Conservation (phyloP, 768 basidiomycete genomes). For the Suillus paluster region DNA sequence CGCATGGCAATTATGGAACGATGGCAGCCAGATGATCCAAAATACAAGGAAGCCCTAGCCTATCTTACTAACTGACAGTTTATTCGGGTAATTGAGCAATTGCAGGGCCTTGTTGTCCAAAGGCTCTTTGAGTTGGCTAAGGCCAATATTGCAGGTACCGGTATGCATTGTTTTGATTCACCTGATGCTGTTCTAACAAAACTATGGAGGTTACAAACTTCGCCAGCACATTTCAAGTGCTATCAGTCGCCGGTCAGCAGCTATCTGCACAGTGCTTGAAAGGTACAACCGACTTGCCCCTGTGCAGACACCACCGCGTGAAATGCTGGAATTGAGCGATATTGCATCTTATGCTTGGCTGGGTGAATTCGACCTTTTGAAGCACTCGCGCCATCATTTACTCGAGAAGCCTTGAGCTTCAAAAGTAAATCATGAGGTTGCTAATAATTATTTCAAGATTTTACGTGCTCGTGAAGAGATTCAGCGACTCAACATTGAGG, state of each 20-base stretch:
- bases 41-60: constrained; percentile 27
- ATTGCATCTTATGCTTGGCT: constrained; percentile 25
- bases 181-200: background rate
- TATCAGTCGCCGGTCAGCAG: constrained; percentile 32
- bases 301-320: constrained; percentile 18
- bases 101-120: constrained; percentile 40
- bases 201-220: constrained; percentile 37
- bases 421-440: constrained; percentile 23
- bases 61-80: constrained; percentile 22
- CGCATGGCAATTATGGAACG: constrained; percentile 26
- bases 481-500: too few relatives aligned
- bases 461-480: too few relatives aligned
- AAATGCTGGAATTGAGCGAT: constrained; percentile 22
- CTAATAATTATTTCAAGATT: too few relatives aligned
- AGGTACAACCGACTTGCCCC: constrained; percentile 35
- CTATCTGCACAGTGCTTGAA: constrained; percentile 36
- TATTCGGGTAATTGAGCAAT: constrained; percentile 32
- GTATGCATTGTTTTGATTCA: constrained; percentile 21
- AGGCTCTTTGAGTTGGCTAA: constrained; percentile 44
- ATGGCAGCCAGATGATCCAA: constrained; percentile 29
- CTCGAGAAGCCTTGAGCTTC: constrained; percentile 32
- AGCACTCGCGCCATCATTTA: constrained; percentile 35
- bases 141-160: constrained; percentile 39
- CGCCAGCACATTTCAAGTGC: constrained; percentile 39
- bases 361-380: constrained; percentile 39